Evolutionary conservation across 495 filamentous ascomycete species (phyloP), one percentile per base, ranked within the genome.

Genomic region (Penicillium bovifimosum): DNA sequence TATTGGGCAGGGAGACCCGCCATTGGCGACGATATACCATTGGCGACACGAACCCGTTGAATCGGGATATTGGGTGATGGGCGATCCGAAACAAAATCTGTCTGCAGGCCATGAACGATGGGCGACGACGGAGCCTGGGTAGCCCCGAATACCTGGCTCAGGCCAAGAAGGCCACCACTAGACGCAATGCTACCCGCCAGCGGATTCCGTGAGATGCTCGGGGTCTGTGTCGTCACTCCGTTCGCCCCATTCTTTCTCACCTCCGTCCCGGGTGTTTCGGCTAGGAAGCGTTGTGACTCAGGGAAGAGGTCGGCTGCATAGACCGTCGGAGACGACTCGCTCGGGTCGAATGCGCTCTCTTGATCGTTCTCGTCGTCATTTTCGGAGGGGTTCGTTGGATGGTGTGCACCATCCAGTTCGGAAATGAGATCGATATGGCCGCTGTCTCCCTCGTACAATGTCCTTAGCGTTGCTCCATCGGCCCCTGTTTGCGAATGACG

Each of bases 121-220:
- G 77, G 77, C 10, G 77, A 79, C 2, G 76, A 77, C n/a, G 73
- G 68, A n/a, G 72, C 76, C 49, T 79, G 77, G 0, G 77, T 80
- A 9, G 73, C 71, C 40, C 65, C 71, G 56, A 80, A 80, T 0
- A 77, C 58, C 56, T 80, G 76, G 42, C 77, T 80, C 11, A 79
- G 59, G 3, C 71, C 67, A 66, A 80, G 69, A 5, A 76, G 55
- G 10, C 73, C 75, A 18, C 71, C 68, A 29, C 66, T 70, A 2
- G 69, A 72, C 24, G 60, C 65, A n/a, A 70, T 45, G 18, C 74
- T 70, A 17, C 69, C 57, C 10, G 70, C 68, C 20, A 79, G 62
- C 43, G 77, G 76, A 48, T 77, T 79, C 17, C 69, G 62, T 6
- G 75, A 73, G n/a, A 69, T 44, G 11, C 58, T 65, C 11, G 76